Evolutionary conservation across 1,284 basidiomycete species (phyloP).

Genomic region (Xerocomus minutiporus): DNA sequence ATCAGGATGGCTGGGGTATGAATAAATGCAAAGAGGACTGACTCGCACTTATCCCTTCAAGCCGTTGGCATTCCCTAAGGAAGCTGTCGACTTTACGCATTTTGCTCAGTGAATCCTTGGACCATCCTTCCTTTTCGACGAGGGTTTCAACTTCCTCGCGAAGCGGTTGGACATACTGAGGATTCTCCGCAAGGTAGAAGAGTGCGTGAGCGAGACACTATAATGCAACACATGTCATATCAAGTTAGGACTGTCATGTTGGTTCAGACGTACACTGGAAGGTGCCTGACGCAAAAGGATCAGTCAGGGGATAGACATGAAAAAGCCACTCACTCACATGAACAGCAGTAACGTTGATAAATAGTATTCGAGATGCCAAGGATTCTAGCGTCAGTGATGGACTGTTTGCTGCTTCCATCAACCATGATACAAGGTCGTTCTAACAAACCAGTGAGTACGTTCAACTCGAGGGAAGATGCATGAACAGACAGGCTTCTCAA

Average conservation of each 20-base stretch:
- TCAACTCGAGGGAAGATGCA: background rate
- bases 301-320: background rate
- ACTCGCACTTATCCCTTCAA: constrained; percentile 1
- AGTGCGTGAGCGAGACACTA: background rate
- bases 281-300: background rate
- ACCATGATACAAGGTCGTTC: constrained; percentile 1
- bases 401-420: background rate
- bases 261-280: background rate
- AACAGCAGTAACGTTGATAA: constrained; percentile 22
- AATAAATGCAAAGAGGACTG: background rate
- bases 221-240: background rate
- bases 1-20: background rate
- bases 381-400: constrained; percentile 13
- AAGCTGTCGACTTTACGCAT: constrained; percentile 15
- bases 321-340: background rate
- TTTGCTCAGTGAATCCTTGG: background rate
- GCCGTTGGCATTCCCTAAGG: constrained; percentile 6
- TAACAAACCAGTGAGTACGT: background rate
- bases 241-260: background rate
- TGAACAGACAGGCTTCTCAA: constrained; percentile 35
- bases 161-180: background rate
- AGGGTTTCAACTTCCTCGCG: background rate
- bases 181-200: background rate
- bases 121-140: background rate
- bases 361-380: constrained; percentile 33